These are phyloP conservation scores for Pseudocercospora ulei DNA, from an alignment of 2,329 filamentous ascomycete genomes.

Conservation along the genomic window DNA sequence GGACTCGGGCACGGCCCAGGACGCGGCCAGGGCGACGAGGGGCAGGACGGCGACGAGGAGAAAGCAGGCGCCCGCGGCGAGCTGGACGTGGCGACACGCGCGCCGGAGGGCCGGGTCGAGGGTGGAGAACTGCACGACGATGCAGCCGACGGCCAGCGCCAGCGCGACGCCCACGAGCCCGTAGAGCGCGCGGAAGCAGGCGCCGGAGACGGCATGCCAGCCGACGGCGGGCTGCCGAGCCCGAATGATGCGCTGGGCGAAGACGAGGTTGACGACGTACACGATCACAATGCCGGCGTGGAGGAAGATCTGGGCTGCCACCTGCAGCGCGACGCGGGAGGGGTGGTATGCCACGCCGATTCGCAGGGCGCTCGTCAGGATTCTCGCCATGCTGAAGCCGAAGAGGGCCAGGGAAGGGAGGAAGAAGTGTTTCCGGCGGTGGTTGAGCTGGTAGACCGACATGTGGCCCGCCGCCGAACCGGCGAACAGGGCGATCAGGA, in stretches of 20 bases:
- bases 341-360: slow-evolving; percentile 31
- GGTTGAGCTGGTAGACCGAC: slow-evolving; percentile 38
- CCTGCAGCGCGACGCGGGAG: slow-evolving; percentile 26
- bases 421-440: slow-evolving; percentile 36
- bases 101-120: slow-evolving; percentile 17
- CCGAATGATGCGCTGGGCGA: slow-evolving; percentile 28
- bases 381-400: slow-evolving; percentile 39
- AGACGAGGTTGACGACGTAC: slow-evolving; percentile 30
- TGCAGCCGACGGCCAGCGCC: slow-evolving; percentile 27
- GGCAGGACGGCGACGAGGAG: slow-evolving; percentile 24
- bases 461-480: slow-evolving; percentile 37
- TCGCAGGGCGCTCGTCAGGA: slow-evolving; percentile 36
- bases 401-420: slow-evolving; percentile 37
- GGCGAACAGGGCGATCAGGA: slow-evolving; percentile 39
- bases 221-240: slow-evolving; percentile 28
- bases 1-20: slow-evolving; percentile 17
- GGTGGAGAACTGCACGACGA: slow-evolving; percentile 29
- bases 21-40: slow-evolving; percentile 19
- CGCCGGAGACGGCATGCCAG: slow-evolving; percentile 22
- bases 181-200: slow-evolving; percentile 14
- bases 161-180: slow-evolving; percentile 18
- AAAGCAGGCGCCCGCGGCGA: slow-evolving; percentile 24
- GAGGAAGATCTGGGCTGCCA: slow-evolving; percentile 31
- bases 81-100: slow-evolving; percentile 20
- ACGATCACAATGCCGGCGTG: slow-evolving; percentile 30